Evolutionary conservation across 1,139 yeast species (phyloP), one percentile per base, ranked within the genome.

Genomic region (Geotrichum australiense): DNA sequence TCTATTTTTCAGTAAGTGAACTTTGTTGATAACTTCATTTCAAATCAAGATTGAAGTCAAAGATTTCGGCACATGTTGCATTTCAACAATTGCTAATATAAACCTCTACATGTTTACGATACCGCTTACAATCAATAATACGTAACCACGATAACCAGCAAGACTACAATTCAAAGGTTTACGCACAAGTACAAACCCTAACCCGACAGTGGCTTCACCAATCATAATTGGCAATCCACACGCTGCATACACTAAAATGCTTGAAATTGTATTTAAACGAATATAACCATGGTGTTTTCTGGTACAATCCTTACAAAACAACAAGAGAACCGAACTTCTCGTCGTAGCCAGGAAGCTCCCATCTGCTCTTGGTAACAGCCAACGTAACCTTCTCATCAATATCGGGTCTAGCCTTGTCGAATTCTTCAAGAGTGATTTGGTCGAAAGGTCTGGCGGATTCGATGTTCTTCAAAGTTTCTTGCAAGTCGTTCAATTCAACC

Each of bases 321-420:
- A 91, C 84, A 71, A 87, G 78, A 68, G 84, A 86, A 66, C 96
- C 96, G 68, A 87, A 89, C 78, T 86, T 89, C 69, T 89, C 97
- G 71, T 83, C 82, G 80, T 91, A 91, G 58, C 96, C 96, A 58
- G 98, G 97, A 57, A 89, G 94, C 62, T 85, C 87, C 94, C 96
- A 89, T 73, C 85, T 84, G 69, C 96, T 96, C 76, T 87, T 82
- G 78, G 82, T 80, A 60, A 91, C 89, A 93, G 91, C 82, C 70
- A 86, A 86, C 61, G 74, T 76, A 57, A 89, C 96, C 81, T 91
- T 91, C 59, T 85, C 91, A 62, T 89, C 96, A 66, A 91, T 83
- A 68, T 91, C 97, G 58, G 98, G 96, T 71, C 91, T 84, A 51
- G 96, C 97, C 73, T 79, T 78, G 61, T 83, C 82, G 55, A 91